Evolutionary conservation across 345 rosid species (phyloP).

Genomic region (Cardamine chenopodiifolia): DNA sequence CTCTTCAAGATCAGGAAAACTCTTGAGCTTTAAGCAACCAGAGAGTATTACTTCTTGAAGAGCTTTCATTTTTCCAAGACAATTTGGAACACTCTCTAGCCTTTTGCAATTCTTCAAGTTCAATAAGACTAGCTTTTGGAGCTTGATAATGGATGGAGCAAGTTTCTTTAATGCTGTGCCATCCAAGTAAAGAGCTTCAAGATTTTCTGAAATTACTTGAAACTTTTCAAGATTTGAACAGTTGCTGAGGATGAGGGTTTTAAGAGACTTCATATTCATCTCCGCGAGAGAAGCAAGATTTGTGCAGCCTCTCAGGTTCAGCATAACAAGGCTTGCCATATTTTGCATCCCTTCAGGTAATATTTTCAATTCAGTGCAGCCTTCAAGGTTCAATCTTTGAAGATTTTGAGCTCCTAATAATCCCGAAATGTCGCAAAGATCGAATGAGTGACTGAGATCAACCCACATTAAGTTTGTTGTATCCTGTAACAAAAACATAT

Average conservation of each 20-base stretch:
- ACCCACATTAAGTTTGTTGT: conserved; percentile 26
- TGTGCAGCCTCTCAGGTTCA: conserved; percentile 26
- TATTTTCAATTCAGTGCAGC: conserved; percentile 23
- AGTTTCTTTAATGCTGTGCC: conserved; percentile 17
- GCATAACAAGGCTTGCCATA: neutral
- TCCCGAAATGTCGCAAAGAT: conserved; percentile 28
- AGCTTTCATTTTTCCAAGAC: conserved; percentile 1
- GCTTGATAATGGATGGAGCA: neutral
- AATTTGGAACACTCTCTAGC: conserved; percentile 1
- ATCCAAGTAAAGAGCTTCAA: conserved; percentile 1
- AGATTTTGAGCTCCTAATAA: conserved; percentile 27
- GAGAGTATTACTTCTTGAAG: conserved; percentile 28
- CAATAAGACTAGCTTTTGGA: neutral
- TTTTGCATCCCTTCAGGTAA: neutral
- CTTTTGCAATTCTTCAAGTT: neutral
- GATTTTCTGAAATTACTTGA: conserved; percentile 19
- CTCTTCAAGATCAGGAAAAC: conserved; percentile 6
- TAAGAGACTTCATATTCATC: conserved; percentile 8
- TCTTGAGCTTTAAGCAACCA: conserved; percentile 8
- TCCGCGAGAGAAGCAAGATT: neutral
- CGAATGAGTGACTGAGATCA: conserved; percentile 15
- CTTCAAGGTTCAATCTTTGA: conserved; percentile 22
- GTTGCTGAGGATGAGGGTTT: conserved; percentile 13
- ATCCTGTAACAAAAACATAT: conserved; percentile 10
- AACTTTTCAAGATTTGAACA: conserved; percentile 31